These are phyloP conservation scores for Lactifluus rugatus DNA, from an alignment of 768 basidiomycete genomes.

Conservation along the genomic window DNA sequence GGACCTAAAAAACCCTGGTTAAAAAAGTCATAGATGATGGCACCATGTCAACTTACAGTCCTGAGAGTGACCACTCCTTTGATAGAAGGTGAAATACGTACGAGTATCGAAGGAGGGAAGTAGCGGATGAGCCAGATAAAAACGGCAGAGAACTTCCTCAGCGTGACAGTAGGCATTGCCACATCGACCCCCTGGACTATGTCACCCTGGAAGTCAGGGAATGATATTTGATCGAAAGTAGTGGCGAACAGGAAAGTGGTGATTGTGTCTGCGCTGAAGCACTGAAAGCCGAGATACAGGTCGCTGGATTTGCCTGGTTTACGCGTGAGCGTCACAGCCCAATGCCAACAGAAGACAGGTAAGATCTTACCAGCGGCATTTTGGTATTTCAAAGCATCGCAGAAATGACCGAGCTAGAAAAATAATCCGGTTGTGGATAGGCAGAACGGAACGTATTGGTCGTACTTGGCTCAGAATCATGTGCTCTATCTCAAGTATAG, in stretches of 20 bases:
- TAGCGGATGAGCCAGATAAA: background rate
- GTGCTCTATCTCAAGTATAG: conserved; percentile 30
- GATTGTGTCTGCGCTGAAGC: conserved; percentile 36
- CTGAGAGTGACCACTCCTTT: background rate
- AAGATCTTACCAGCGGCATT: conserved; percentile 1
- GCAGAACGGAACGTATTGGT: background rate
- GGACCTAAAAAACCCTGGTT: background rate
- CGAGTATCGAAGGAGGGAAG: background rate
- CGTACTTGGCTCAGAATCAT: conserved; percentile 28
- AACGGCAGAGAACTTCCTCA: conserved; percentile 1
- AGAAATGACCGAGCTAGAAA: conserved; percentile 29
- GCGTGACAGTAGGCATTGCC: conserved; percentile 23
- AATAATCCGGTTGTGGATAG: background rate
- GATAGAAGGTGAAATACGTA: background rate
- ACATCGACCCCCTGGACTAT: conserved; percentile 28
- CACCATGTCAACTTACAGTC: background rate
- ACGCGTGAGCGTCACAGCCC: background rate
- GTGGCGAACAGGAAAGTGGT: conserved; percentile 34
- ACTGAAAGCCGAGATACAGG: conserved; percentile 34
- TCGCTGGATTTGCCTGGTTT: conserved; percentile 24
- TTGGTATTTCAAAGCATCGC: conserved; percentile 1
- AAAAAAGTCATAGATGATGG: background rate
- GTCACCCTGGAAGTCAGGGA: conserved; percentile 29
- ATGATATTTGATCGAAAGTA: conserved; percentile 27
- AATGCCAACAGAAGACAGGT: no score